Evolutionary conservation across 352 stramenopile genomes (phyloP).

Genomic region (Phytophthora multivora): DNA sequence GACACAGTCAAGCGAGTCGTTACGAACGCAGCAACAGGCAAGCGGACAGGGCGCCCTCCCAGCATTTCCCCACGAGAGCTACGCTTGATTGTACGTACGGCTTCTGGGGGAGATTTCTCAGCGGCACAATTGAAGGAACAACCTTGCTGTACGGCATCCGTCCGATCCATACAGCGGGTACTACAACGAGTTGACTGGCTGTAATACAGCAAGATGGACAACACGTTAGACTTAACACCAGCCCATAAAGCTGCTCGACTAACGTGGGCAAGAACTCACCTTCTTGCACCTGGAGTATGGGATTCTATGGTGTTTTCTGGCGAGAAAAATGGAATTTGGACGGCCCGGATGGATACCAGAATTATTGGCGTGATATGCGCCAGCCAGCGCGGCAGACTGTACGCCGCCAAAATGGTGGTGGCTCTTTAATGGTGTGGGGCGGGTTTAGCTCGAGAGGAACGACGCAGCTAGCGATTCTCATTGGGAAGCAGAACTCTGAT

Average conservation of each 20-base stretch:
- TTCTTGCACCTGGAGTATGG: constrained; percentile 13
- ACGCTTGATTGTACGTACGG: neutral
- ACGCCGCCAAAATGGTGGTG: constrained; percentile 18
- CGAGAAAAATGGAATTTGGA: constrained; percentile 47
- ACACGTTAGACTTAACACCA: constrained; percentile 6
- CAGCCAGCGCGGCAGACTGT: constrained; percentile 2
- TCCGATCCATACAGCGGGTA: neutral
- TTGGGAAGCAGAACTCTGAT: constrained; percentile 17
- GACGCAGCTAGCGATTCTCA: constrained; percentile 8
- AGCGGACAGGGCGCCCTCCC: neutral
- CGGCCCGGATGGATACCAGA: constrained; percentile 28
- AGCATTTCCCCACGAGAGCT: neutral
- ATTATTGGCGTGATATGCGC: constrained; percentile 26
- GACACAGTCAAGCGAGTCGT: neutral
- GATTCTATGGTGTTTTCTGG: constrained; percentile 36
- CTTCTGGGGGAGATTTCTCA: neutral
- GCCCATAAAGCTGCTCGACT: neutral
- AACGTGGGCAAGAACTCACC: constrained; percentile 1
- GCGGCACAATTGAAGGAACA: neutral
- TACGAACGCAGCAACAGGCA: neutral
- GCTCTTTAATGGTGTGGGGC: constrained; percentile 29
- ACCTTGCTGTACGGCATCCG: neutral
- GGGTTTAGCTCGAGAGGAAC: constrained; percentile 12
- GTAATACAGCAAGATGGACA: constrained; percentile 20
- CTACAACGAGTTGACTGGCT: constrained; percentile 18